Conservation (phyloP, 139 green algal species). For the Chlorella sp. region DNA sequence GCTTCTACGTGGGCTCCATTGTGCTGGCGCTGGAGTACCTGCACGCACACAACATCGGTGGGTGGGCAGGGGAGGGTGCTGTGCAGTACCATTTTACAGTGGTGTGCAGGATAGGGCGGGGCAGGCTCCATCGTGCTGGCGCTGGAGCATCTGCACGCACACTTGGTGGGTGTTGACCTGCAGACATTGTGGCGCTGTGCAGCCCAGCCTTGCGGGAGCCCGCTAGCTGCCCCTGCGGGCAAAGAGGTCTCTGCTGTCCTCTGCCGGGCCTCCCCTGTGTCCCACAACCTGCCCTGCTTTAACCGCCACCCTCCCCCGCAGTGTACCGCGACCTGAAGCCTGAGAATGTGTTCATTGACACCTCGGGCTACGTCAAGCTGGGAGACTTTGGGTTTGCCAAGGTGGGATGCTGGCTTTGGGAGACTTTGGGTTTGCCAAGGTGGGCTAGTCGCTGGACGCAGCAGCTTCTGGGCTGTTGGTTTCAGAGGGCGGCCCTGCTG, state of each 20-base stretch:
- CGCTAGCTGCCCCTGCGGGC: too few species aligned
- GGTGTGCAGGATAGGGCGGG: too few species aligned
- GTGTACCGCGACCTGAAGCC: constrained; percentile 98
- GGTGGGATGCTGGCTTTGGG: constrained; percentile 21
- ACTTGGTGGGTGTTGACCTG: constrained; percentile 79
- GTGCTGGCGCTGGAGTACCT: constrained; percentile 95
- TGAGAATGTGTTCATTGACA: constrained; percentile 97
- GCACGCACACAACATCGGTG: constrained; percentile 84
- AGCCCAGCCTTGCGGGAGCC: too few species aligned
- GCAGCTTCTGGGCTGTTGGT: too few species aligned
- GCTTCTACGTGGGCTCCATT: constrained; percentile 93
- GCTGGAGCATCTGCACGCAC: constrained; percentile 96
- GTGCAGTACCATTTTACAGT: too few species aligned
- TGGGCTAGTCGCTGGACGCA: not conserved
- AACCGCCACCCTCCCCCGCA: not conserved
- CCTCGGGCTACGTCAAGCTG: constrained; percentile 89
- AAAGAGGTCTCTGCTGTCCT: too few species aligned
- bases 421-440: not conserved
- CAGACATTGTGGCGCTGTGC: too few species aligned
- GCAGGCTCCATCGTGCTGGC: constrained; percentile 89
- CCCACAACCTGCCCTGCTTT: too few species aligned
- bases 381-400: constrained; percentile 99
- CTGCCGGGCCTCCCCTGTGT: too few species aligned
- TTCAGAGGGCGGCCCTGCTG: too few species aligned
- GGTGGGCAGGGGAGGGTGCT: not conserved